Conservation (phyloP, 208 protist genomes). For the Tritrichomonas musculus region DNA sequence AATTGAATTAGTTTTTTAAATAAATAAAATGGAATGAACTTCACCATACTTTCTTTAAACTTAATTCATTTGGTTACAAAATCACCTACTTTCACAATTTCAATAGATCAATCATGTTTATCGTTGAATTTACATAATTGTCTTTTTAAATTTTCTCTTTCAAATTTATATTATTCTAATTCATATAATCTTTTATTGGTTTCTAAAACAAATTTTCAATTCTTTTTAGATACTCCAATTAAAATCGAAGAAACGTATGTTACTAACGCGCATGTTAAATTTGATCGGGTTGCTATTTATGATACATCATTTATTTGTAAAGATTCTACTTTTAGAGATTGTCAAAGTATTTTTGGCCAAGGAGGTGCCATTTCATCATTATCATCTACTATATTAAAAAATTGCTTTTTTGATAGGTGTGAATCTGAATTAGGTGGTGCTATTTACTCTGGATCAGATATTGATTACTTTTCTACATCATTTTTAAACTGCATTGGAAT, state of each 20-base stretch:
- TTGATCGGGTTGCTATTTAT: background rate
- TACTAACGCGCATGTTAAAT: background rate
- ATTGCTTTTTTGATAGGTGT: background rate
- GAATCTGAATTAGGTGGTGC: background rate
- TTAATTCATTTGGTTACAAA: no score
- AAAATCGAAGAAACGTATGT: background rate
- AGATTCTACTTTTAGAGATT: background rate
- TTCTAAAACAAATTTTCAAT: background rate
- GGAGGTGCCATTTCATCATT: background rate
- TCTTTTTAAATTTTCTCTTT: background rate
- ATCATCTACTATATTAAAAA: background rate
- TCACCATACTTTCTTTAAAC: no score
- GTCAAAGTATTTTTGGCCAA: background rate
- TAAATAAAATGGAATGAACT: no score
- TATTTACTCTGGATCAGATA: background rate
- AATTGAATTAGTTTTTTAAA: no score
- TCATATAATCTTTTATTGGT: background rate
- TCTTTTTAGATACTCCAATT: background rate
- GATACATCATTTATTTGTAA: background rate
- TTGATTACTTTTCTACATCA: background rate
- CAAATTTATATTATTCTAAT: background rate
- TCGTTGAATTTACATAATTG: background rate
- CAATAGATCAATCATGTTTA: no score
- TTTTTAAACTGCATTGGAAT: background rate
- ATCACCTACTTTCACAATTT: no score